Conservation (phyloP, 2,329 filamentous ascomycete genomes). For the Cercospora nicotianae region DNA sequence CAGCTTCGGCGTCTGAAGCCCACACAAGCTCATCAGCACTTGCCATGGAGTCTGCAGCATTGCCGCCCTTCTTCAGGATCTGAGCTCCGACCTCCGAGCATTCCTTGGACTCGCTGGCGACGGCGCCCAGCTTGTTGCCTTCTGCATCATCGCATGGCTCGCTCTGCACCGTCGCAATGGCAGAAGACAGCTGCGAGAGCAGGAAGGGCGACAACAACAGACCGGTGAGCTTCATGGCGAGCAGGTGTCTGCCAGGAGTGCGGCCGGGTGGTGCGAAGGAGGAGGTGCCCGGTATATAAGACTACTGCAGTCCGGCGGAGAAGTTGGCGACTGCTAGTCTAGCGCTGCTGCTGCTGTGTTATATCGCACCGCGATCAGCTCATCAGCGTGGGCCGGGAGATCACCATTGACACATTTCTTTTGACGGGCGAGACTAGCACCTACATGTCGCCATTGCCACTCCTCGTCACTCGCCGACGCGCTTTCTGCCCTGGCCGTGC, state of each 20-base stretch:
- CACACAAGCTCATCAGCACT: conserved; percentile 35
- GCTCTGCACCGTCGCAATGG: conserved; percentile 20
- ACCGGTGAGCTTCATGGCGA: conserved; percentile 19
- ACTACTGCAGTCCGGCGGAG: background rate
- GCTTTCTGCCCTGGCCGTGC: background rate
- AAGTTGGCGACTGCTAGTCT: background rate
- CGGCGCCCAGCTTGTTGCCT: conserved; percentile 43
- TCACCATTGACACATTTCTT: background rate
- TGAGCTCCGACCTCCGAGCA: conserved; percentile 44
- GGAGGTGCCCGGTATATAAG: background rate
- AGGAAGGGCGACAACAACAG: conserved; percentile 22
- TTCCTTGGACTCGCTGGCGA: conserved; percentile 45
- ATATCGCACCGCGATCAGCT: background rate
- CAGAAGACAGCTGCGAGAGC: conserved; percentile 23
- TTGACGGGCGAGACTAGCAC: background rate
- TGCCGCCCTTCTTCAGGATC: conserved; percentile 51
- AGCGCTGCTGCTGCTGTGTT: background rate
- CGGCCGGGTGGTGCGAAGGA: background rate
- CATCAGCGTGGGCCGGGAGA: background rate
- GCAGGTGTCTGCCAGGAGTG: background rate
- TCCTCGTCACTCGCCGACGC: background rate
- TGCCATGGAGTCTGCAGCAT: conserved; percentile 48
- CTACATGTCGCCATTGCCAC: background rate
- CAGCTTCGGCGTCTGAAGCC: background rate
- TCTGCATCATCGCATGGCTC: conserved; percentile 25